Evolutionary conservation across 495 filamentous ascomycete species (phyloP).

Genomic region (Halenospora varia): DNA sequence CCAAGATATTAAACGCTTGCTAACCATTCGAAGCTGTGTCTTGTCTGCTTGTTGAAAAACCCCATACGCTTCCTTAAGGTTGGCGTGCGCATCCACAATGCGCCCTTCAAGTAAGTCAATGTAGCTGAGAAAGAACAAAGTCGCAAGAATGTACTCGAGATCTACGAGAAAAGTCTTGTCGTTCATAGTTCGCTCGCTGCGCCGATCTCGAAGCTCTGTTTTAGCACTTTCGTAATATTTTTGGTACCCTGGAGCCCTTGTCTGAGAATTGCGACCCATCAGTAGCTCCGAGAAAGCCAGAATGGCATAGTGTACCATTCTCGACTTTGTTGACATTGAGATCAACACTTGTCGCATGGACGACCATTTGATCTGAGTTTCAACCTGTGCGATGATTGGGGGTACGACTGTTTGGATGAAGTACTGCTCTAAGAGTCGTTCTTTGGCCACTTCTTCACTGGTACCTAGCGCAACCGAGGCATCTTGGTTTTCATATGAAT

Average conservation of each 20-base stretch:
- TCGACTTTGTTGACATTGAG: conserved; percentile 25
- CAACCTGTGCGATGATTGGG: conserved; percentile 31
- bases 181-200: background rate
- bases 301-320: conserved; percentile 28
- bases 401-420: conserved; percentile 27
- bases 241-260: conserved; percentile 6
- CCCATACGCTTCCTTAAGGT: conserved; percentile 25
- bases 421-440: conserved; percentile 24
- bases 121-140: conserved; percentile 33
- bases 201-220: background rate
- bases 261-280: conserved; percentile 7
- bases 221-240: conserved; percentile 11
- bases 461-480: background rate
- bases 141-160: conserved; percentile 20
- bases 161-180: background rate
- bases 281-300: conserved; percentile 28
- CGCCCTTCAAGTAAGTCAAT: conserved; percentile 25
- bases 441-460: background rate
- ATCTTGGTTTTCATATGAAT: background rate
- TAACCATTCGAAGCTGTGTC: conserved; percentile 15
- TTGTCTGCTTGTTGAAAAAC: conserved; percentile 23
- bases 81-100: conserved; percentile 20
- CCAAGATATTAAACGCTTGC: conserved; percentile 31
- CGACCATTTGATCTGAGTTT: conserved; percentile 29
- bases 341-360: conserved; percentile 28